These are phyloP conservation scores for Pelargonium australe DNA, from an alignment of 441 rosid species.

Conservation along the genomic window DNA sequence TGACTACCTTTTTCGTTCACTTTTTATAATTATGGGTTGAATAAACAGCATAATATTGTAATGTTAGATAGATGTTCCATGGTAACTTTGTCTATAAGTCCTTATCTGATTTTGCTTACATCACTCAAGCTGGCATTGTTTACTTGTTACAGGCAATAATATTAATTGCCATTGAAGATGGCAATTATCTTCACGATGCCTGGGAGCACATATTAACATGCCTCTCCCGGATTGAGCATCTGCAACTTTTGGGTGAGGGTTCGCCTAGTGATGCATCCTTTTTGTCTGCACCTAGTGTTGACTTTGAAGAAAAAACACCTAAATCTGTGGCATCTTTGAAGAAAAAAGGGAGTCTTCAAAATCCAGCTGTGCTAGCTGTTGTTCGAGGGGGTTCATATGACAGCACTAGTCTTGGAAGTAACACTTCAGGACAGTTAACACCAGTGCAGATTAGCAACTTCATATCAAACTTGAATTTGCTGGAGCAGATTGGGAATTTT, in stretches of 20 bases:
- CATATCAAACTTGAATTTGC: slow-evolving; percentile 87
- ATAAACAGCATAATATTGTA: not conserved
- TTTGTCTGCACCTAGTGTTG: slow-evolving; percentile 56
- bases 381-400: slow-evolving; percentile 98
- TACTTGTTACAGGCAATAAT: slow-evolving; percentile 66
- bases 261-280: slow-evolving; percentile 91
- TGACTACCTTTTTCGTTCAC: slow-evolving; percentile 7
- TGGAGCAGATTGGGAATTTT: slow-evolving; percentile 91
- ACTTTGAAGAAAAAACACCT: slow-evolving; percentile 56
- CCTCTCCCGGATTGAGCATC: slow-evolving; percentile 92
- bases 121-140: not conserved
- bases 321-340: slow-evolving; percentile 27
- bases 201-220: slow-evolving; percentile 97
- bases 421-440: slow-evolving; percentile 58
- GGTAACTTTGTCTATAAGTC: not conserved
- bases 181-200: slow-evolving; percentile 88
- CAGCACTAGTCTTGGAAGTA: slow-evolving; percentile 60
- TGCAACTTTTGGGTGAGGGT: slow-evolving; percentile 94
- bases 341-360: slow-evolving; percentile 83
- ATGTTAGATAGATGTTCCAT: not conserved
- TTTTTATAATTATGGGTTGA: slow-evolving; percentile 5
- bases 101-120: not conserved
- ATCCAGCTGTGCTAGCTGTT: slow-evolving; percentile 96
- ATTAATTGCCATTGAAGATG: slow-evolving; percentile 91
- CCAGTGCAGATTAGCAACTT: slow-evolving; percentile 75